phyloP scores from a whole-genome alignment of 176 grass and related monocot species.

The Carex cristatella region DNA sequence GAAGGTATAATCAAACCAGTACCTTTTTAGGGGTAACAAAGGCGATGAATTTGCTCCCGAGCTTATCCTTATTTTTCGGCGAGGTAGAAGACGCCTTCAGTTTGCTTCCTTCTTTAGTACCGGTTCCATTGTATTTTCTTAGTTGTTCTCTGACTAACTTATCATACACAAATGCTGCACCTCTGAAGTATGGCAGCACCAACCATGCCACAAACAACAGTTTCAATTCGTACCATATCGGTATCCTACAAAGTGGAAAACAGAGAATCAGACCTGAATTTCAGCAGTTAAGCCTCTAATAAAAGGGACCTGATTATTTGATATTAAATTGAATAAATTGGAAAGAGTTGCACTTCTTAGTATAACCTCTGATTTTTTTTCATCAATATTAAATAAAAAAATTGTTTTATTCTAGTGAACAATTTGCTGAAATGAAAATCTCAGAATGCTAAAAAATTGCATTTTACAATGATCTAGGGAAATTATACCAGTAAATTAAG shows the following conservation, averaged over 20 bases:
- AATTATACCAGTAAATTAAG: slow-evolving; percentile 69
- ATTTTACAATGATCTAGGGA: neutral
- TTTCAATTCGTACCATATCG: slow-evolving; percentile 83
- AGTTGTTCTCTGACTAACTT: slow-evolving; percentile 74
- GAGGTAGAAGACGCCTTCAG: slow-evolving; percentile 29
- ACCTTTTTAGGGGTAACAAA: slow-evolving; percentile 59
- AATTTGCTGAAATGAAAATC: neutral
- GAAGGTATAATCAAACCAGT: neutral
- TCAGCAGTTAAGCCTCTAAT: neutral
- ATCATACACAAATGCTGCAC: slow-evolving; percentile 77
- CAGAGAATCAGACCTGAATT: neutral
- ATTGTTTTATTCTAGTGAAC: neutral
- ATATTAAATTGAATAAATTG: no score
- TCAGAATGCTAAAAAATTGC: neutral
- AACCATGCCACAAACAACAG: slow-evolving; percentile 72
- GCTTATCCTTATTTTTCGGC: slow-evolving; percentile 55
- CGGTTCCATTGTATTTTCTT: slow-evolving; percentile 28
- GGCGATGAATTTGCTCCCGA: slow-evolving; percentile 54
- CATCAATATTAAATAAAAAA: neutral
- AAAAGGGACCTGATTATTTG: neutral
- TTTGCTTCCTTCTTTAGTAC: slow-evolving; percentile 20
- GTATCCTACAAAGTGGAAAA: slow-evolving; percentile 36
- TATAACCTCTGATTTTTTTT: neutral
- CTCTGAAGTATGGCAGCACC: slow-evolving; percentile 77
- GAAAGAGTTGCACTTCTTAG: neutral